Base-by-base conservation (phyloP, 306 rosid species). In the Oemleria cerasiformis region DNA sequence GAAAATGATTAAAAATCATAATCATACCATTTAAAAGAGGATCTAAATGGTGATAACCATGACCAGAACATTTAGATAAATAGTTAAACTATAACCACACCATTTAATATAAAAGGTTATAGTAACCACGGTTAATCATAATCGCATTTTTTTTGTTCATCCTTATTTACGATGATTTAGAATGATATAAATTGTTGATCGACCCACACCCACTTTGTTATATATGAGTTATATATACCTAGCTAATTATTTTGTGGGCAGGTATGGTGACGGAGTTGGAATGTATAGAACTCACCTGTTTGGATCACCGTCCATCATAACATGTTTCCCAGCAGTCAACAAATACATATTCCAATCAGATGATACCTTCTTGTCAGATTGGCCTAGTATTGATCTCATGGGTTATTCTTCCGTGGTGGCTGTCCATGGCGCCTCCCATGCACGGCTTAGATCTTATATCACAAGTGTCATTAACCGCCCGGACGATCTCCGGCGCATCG, bases 201-300 rank as follows among this genome's bases (percentile, higher is more conserved):
- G n/a, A n/a, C n/a, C n/a, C n/a, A n/a, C n/a, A n/a, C n/a, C n/a
- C n/a, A n/a, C n/a, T n/a, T n/a, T n/a, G n/a, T n/a, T n/a, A n/a
- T n/a, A n/a, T n/a, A n/a, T n/a, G n/a, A n/a, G n/a, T n/a, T n/a
- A n/a, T n/a, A n/a, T n/a, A n/a, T n/a, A n/a, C n/a, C n/a, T n/a
- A n/a, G n/a, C n/a, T n/a, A n/a, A 9, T 44, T 4, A 44, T 44
- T 8, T 44, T 8, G 11, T 36, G 36, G 16, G 11, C 51, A 78
- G 83, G 50, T 78, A 75, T n/a, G 86, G 81, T 3, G 79, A 80
- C n/a, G 79, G 65, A 75, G 81, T 63, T 55, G 84, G 80, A 13
- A 2, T 76, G 55, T 83, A 41, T 23, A 72, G 84, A 47, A 67
- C 75, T 9, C 66, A 76, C 67, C 74, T 83, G 9, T 83, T 72